phyloP scores from a whole-genome alignment of 2,329 filamentous ascomycete genomes.

The Metarhizium guizhouense region DNA sequence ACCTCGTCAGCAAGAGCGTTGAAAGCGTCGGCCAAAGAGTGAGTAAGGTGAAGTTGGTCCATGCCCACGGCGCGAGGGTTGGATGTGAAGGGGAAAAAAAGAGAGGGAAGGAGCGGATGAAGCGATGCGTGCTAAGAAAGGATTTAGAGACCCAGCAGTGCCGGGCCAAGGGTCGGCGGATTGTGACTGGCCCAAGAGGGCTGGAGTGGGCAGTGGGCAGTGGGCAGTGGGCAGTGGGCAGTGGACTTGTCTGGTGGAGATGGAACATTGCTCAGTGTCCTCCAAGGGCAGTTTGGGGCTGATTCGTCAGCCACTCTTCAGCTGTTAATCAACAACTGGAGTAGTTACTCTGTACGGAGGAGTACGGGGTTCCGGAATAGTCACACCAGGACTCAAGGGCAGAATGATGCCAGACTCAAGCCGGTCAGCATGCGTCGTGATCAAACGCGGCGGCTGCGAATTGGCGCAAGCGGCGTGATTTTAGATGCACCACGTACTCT shows the following conservation, averaged over 20 bases:
- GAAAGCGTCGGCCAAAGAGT: conserved; percentile 56
- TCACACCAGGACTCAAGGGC: too few species aligned
- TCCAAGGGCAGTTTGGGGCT: not conserved
- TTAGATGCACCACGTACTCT: too few species aligned
- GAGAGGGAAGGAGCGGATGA: conserved; percentile 4
- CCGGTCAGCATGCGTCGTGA: too few species aligned
- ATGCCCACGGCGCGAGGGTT: conserved; percentile 18
- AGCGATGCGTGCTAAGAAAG: conserved; percentile 8
- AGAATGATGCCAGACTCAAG: too few species aligned
- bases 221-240: too few species aligned
- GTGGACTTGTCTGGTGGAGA: too few species aligned
- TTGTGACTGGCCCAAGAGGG: not conserved
- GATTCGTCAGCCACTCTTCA: conserved; percentile 3
- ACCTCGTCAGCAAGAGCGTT: conserved; percentile 56
- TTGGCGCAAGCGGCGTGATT: too few species aligned
- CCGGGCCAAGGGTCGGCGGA: not conserved
- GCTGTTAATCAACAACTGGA: not conserved
- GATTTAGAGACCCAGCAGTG: not conserved
- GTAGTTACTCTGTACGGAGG: too few species aligned
- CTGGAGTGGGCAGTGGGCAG: not conserved
- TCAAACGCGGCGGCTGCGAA: too few species aligned
- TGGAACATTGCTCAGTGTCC: too few species aligned
- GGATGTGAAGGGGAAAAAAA: conserved; percentile 1
- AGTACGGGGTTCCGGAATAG: too few species aligned
- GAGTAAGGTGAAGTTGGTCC: conserved; percentile 33